Base-by-base conservation (phyloP, 129 eudicot genomes). In the Scalesia atractyloides region DNA sequence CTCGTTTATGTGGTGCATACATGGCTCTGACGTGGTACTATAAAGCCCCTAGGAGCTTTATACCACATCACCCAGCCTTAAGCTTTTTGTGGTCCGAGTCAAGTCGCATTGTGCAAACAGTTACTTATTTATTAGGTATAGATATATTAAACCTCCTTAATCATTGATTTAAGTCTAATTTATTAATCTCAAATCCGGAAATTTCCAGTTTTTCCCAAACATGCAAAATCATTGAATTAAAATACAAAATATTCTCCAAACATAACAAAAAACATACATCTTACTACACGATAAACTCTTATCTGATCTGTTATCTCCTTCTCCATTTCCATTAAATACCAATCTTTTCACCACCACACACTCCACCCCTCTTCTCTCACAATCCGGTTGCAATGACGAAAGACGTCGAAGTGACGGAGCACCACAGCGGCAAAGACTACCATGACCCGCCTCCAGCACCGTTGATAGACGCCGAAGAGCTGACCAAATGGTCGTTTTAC, bases 401-500 rank as follows among this genome's bases (percentile, higher is more conserved):
- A 67, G 96, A 91, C 49, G 81, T 83, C 5, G 95, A 84, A 66
- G 81, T 73, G 61, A 82, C 76, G 11, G 84, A 84, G 81, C 90
- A 85, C 63, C 59, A 72, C 30, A 82, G 84, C 67, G 83, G 64
- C 81, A 91, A 88, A 80, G 97, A 91, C 89, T 91, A 91, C 82
- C 92, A 84, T n/a, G 97, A 91, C 66, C 97, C 97, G 5, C 97
- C 97, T 7, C 97, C 97, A 14, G 88, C 96, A 4, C 86, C 90
- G 0, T 72, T 91, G 17, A 15, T 91, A 2, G 96, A 78, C 44
- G 43, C 74, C 4, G 82, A 74, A 6, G 97, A 91, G 77, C 81
- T 91, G 2, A 71, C 68, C 33, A 86, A 84, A 51, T 91, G 97
- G 97, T 91, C 97, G 4, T 82, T 91, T 30, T 83, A 91, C 79